phyloP scores from a whole-genome alignment of 73 alveolate genomes.

The Stentor roeselii region DNA sequence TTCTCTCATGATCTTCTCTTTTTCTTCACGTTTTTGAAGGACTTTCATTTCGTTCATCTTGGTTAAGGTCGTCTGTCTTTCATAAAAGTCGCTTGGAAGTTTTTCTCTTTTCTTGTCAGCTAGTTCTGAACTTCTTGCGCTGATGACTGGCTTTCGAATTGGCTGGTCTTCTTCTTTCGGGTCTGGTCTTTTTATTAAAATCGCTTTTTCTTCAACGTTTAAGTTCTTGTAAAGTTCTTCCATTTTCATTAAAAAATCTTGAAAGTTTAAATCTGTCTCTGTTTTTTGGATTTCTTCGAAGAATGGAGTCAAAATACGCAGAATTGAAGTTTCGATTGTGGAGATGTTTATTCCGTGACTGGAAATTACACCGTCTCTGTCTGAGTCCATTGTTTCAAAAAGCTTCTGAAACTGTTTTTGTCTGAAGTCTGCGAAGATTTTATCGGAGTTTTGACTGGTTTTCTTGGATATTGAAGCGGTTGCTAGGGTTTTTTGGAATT shows the following conservation, averaged over 20 bases:
- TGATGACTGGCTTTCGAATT: not conserved
- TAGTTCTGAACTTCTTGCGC: not conserved
- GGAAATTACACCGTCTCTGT: not conserved
- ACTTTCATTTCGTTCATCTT: not conserved
- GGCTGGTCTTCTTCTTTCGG: not conserved
- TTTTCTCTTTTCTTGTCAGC: not conserved
- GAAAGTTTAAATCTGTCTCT: not conserved
- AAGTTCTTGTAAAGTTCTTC: not conserved
- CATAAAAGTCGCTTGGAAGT: not conserved
- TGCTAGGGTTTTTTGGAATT: not conserved
- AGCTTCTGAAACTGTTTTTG: not conserved
- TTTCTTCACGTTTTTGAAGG: not conserved
- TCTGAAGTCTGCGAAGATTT: conserved; percentile 12
- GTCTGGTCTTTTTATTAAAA: not conserved
- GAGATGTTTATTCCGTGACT: not conserved
- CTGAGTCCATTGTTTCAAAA: not conserved
- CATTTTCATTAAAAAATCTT: not conserved
- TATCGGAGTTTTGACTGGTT: not conserved
- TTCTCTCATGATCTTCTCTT: not conserved
- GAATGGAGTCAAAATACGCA: not conserved
- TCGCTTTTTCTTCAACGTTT: not conserved
- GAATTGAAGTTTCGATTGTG: not conserved
- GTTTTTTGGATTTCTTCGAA: not conserved
- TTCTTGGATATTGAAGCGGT: not conserved
- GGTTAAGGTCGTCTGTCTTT: not conserved